These are phyloP conservation scores for Bruguiera sexangula DNA, from an alignment of 345 rosid genomes.

Conservation along the genomic window DNA sequence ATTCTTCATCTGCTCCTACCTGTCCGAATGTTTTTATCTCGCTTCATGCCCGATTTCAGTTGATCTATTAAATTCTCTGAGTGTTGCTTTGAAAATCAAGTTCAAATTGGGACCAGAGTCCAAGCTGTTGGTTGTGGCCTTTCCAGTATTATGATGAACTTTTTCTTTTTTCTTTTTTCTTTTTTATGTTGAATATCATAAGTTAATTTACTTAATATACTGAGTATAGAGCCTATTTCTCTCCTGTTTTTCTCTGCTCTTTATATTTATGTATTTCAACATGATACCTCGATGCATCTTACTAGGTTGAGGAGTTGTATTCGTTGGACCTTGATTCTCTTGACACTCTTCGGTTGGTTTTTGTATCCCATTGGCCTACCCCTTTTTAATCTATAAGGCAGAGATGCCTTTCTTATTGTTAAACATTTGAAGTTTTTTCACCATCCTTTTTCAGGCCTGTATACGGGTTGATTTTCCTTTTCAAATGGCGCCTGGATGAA, in stretches of 20 bases:
- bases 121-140: too few species aligned
- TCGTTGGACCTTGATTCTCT: slow-evolving; percentile 87
- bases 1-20: too few species aligned
- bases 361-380: neutral
- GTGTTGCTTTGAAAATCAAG: too few species aligned
- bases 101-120: too few species aligned
- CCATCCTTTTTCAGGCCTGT: slow-evolving; percentile 63
- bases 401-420: neutral
- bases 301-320: slow-evolving; percentile 93
- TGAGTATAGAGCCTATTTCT: neutral
- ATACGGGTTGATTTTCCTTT: slow-evolving; percentile 91
- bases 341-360: slow-evolving; percentile 67
- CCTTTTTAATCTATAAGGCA: neutral
- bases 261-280: neutral
- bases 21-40: too few species aligned
- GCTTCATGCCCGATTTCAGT: too few species aligned
- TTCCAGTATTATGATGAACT: too few species aligned
- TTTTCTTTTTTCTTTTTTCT: too few species aligned
- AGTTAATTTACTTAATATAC: neutral
- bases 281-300: slow-evolving; percentile 11
- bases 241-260: neutral
- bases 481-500: slow-evolving; percentile 93
- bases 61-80: too few species aligned
- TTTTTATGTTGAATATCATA: too few species aligned
- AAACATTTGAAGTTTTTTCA: neutral